A percentile compares a stretch with the other conserved stretches of the same genome.
Evolutionary conservation across 108 stramenopile genomes (phyloP).

Genomic region (Stephanodiscus triporus): DNA sequence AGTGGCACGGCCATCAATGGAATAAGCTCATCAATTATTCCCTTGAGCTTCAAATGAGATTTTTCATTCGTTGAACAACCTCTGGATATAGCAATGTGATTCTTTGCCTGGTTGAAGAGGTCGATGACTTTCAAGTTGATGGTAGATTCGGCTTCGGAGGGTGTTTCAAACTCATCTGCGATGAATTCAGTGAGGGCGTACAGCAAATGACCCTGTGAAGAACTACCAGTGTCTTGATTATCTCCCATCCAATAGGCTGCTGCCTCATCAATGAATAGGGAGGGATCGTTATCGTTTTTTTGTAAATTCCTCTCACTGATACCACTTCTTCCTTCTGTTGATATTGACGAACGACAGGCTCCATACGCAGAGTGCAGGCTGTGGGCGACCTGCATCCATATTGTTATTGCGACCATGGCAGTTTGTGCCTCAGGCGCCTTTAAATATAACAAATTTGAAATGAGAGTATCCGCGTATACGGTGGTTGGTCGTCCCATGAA

Average conservation of each 20-base stretch:
- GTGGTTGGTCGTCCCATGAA: conserved; percentile 53
- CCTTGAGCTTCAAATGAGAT: conserved; percentile 54
- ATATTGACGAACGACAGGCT: conserved; percentile 43
- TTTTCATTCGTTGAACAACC: conserved; percentile 62
- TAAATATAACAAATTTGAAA: conserved; percentile 56
- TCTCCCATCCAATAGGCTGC: conserved; percentile 89
- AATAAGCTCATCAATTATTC: conserved; percentile 64
- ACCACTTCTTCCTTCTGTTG: conserved; percentile 50
- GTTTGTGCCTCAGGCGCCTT: conserved; percentile 56
- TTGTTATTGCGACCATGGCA: conserved; percentile 66
- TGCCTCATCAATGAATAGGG: conserved; percentile 74
- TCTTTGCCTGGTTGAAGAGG: conserved; percentile 78
- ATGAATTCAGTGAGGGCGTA: conserved; percentile 76
- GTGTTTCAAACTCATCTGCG: conserved; percentile 56
- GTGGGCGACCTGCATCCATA: conserved; percentile 84
- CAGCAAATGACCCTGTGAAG: conserved; percentile 70
- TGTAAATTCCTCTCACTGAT: conserved; percentile 27
- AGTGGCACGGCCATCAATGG: conserved; percentile 74
- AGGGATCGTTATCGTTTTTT: conserved; percentile 44
- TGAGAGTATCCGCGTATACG: conserved; percentile 71
- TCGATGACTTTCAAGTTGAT: conserved; percentile 73
- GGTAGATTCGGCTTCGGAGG: conserved; percentile 59
- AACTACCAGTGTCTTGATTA: conserved; percentile 68
- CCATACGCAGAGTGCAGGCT: conserved; percentile 52
- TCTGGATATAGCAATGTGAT: conserved; percentile 69